Evolutionary conservation across 352 stramenopile genomes (phyloP), one percentile per base, ranked within the genome.

Genomic region (Globisporangium nunn): DNA sequence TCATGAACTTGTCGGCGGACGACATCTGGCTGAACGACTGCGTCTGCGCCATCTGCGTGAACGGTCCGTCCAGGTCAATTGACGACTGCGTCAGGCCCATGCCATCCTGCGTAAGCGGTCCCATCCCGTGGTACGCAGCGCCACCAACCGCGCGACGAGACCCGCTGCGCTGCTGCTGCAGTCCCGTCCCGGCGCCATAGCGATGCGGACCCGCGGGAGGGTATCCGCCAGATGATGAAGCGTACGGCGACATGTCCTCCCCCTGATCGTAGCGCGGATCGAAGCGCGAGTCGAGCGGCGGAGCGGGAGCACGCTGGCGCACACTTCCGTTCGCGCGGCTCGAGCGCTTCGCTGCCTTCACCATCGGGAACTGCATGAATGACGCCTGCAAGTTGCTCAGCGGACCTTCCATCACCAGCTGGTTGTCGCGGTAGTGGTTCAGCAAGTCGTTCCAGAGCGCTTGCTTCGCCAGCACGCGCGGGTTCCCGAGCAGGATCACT

Each of bases 401-500:
- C 4, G 96, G 91, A 0, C 97, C 97, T 77, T 99, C 96, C 12
- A 99, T 88, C 39, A 98, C 85, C 45, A 96, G 64, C 39, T 96
- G 74, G 54, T 98, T 83, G 64, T 98, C 95, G 44, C 98, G 97
- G 69, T 98, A 99, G 71, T 99, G 96, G 52, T 98, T 91, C 46
- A 99, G 62, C 23, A 99, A 76, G 11, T 74, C 86, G 59, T 98
- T 97, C 97, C 97, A 99, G 8, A 99, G 84, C 30, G 80, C 72
- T 66, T 99, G 96, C 72, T 98, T 98, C 4, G 94, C 95, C 58
- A 99, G 74, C 35, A 99, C 96, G 52, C 93, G 88, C 43, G 97
- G 93, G 72, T 99, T 99, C 28, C 97, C 97, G 7, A 99, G 70
- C 12, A 99, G 71, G 64, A 99, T 98, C 6, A 99, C 80, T n/a